Evolutionary conservation across 2,329 filamentous ascomycete species (phyloP).

Genomic region (Verticillium tricorpus): DNA sequence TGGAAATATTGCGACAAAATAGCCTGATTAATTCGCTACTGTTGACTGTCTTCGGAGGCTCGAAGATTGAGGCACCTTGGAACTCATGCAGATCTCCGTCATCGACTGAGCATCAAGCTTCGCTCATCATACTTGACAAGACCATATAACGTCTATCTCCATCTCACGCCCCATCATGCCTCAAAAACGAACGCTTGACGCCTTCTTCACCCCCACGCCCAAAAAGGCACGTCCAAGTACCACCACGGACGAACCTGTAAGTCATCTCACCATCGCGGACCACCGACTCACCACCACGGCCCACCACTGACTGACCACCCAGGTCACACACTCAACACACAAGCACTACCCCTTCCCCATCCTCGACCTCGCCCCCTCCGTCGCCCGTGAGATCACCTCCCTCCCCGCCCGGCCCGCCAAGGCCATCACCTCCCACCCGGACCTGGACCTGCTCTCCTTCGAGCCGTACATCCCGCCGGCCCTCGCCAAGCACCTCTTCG

Average conservation of each 20-base stretch:
- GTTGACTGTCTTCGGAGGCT: too few relatives aligned
- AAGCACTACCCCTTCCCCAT: slow-evolving; percentile 48
- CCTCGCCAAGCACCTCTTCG: slow-evolving; percentile 57
- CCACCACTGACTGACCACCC: slow-evolving; percentile 2
- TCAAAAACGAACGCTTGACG: slow-evolving; percentile 61
- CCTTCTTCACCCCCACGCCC: slow-evolving; percentile 56
- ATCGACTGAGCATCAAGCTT: too few relatives aligned
- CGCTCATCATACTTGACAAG: too few relatives aligned
- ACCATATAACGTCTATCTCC: not conserved
- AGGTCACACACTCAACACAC: slow-evolving; percentile 30
- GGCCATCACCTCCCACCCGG: slow-evolving; percentile 59
- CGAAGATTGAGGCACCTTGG: too few relatives aligned
- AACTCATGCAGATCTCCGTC: too few relatives aligned
- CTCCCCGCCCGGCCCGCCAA: slow-evolving; percentile 48
- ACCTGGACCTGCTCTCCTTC: slow-evolving; percentile 72
- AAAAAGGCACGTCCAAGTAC: slow-evolving; percentile 32
- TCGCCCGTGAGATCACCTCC: slow-evolving; percentile 34
- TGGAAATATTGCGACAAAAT: too few relatives aligned
- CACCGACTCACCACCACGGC: not conserved
- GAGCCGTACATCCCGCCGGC: slow-evolving; percentile 63
- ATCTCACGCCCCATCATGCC: slow-evolving; percentile 19
- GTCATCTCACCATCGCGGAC: not conserved
- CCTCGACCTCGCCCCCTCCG: slow-evolving; percentile 30
- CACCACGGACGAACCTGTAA: slow-evolving; percentile 7
- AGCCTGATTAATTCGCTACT: too few relatives aligned